A percentile compares a stretch with the other conserved stretches of the same genome.
Conservation (phyloP, 352 stramenopile genomes). For the Globisporangium canariense region DNA sequence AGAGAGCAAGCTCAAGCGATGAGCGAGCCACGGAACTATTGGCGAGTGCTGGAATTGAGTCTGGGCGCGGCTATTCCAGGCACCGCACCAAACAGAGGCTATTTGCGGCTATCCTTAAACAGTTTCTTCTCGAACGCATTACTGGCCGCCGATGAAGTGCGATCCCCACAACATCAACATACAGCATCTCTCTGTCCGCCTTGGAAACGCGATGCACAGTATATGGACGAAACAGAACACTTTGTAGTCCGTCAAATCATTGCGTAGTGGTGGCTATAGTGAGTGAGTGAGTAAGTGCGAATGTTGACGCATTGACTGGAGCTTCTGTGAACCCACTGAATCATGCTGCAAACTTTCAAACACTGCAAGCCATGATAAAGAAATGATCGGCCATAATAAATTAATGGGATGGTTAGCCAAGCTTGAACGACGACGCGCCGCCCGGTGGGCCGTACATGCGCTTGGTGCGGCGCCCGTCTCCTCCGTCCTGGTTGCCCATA, state of each 20-base stretch:
- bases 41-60: neutral
- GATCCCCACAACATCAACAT: no score
- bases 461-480: slow-evolving; percentile 32
- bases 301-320: neutral
- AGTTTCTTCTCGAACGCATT: neutral
- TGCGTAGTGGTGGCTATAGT: neutral
- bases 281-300: neutral
- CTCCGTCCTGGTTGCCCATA: slow-evolving; percentile 28
- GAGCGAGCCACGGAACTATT: neutral
- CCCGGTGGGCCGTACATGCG: slow-evolving; percentile 44
- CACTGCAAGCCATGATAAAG: no score
- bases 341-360: neutral
- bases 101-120: neutral
- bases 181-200: no score
- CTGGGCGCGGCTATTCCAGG: neutral
- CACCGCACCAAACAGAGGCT: neutral
- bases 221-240: no score
- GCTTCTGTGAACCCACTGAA: neutral
- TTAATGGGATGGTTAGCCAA: slow-evolving; percentile 26
- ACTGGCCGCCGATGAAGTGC: neutral
- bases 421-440: slow-evolving; percentile 43
- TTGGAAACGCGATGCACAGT: no score
- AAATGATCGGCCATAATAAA: neutral
- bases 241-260: neutral
- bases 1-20: neutral